phyloP scores from a whole-genome alignment of 202 grass and related monocot genomes.

The Brachypodium distachyon region DNA sequence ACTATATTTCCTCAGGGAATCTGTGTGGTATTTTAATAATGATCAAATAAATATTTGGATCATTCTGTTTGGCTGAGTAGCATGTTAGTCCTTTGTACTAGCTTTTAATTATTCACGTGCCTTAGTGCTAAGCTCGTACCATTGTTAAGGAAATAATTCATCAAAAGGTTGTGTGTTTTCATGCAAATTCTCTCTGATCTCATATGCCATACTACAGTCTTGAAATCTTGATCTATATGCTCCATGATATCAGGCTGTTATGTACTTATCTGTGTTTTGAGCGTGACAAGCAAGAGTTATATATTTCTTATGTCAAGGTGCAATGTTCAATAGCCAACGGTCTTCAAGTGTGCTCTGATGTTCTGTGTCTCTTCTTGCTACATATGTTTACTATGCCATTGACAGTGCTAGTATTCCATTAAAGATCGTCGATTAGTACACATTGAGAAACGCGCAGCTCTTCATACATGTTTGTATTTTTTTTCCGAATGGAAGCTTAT shows the following conservation, averaged over 20 bases:
- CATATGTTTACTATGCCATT: background rate
- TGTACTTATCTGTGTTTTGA: background rate
- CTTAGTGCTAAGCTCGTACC: background rate
- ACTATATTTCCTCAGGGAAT: constrained; percentile 24
- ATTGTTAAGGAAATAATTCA: too few relatives aligned
- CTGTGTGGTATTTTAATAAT: constrained; percentile 19
- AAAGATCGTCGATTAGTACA: background rate
- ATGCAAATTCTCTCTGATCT: background rate
- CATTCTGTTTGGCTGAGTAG: background rate
- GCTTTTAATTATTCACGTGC: background rate
- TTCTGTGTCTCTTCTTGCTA: background rate
- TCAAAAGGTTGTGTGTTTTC: background rate
- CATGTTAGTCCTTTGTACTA: constrained; percentile 2
- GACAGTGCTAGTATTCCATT: background rate
- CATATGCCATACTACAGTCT: background rate
- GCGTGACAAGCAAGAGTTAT: background rate
- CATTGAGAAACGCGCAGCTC: background rate
- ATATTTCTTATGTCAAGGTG: background rate
- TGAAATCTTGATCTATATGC: background rate
- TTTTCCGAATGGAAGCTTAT: too few relatives aligned
- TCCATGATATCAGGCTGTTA: background rate
- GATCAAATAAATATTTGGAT: background rate
- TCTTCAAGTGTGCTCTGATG: background rate
- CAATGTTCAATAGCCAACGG: background rate
- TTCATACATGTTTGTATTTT: too few relatives aligned